phyloP scores from a whole-genome alignment of 768 basidiomycete species.

The Rhodotorula taiwanensis region DNA sequence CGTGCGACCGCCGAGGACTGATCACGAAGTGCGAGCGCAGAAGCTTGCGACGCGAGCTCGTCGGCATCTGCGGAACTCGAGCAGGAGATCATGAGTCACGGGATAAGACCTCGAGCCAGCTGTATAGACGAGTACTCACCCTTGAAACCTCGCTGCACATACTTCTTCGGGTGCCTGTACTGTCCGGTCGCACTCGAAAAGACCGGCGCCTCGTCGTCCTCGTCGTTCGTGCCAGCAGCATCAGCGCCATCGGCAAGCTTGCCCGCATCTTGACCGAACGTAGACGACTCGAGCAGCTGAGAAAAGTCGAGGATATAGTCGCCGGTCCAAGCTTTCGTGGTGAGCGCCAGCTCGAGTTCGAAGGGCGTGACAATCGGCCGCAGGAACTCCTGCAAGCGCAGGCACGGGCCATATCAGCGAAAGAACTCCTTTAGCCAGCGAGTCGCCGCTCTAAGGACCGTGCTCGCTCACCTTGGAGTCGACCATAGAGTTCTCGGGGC shows the following conservation, averaged over 20 bases:
- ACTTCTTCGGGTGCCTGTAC: constrained; percentile 70
- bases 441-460: neutral
- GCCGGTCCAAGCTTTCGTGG: constrained; percentile 65
- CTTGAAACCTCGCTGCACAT: constrained; percentile 45
- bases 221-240: constrained; percentile 42
- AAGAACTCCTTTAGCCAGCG: neutral
- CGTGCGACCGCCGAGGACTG: constrained; percentile 24
- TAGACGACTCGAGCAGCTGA: constrained; percentile 26
- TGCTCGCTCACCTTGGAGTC: constrained; percentile 57
- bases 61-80: constrained; percentile 17
- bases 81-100: neutral
- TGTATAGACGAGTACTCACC: constrained; percentile 14
- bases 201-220: constrained; percentile 59
- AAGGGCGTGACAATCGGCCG: constrained; percentile 89
- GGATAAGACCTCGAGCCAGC: neutral
- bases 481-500: constrained; percentile 77
- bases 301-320: constrained; percentile 42
- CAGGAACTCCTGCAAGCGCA: constrained; percentile 65
- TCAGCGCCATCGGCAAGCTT: constrained; percentile 42
- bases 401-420: neutral
- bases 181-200: constrained; percentile 83
- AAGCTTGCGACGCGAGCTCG: constrained; percentile 30
- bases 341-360: constrained; percentile 75
- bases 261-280: constrained; percentile 56
- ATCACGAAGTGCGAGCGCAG: constrained; percentile 29